These are phyloP conservation scores for Aspergillus mulundensis DNA, from an alignment of 495 filamentous ascomycete genomes.

Conservation along the genomic window DNA sequence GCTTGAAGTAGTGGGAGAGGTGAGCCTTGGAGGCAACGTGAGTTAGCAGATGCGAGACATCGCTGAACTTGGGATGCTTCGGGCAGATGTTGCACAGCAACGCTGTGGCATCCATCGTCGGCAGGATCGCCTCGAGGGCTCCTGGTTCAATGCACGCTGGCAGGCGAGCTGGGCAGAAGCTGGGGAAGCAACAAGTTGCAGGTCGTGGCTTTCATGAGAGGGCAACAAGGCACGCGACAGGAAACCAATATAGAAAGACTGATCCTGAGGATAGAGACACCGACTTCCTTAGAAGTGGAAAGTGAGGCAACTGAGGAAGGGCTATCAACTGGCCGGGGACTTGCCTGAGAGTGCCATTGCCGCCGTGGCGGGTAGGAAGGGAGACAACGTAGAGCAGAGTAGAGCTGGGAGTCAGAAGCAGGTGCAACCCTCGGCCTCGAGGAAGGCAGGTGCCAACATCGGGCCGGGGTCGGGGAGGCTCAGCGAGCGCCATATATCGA, in stretches of 20 bases:
- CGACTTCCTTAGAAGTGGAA: slow-evolving; percentile 1
- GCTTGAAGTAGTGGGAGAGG: slow-evolving; percentile 67
- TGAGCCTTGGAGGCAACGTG: slow-evolving; percentile 85
- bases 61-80: slow-evolving; percentile 73
- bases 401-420: slow-evolving; percentile 13
- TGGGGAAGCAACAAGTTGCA: slow-evolving; percentile 9
- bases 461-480: too few species aligned
- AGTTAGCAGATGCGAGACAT: slow-evolving; percentile 83
- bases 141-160: not conserved
- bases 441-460: not conserved
- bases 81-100: slow-evolving; percentile 78
- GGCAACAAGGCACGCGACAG: slow-evolving; percentile 12
- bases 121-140: slow-evolving; percentile 18
- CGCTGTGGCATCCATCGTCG: slow-evolving; percentile 51
- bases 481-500: too few species aligned
- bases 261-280: slow-evolving; percentile 3
- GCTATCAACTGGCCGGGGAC: slow-evolving; percentile 6
- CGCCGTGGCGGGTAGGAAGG: slow-evolving; percentile 4
- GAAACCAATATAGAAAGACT: slow-evolving; percentile 23
- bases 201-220: slow-evolving; percentile 18
- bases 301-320: slow-evolving; percentile 5
- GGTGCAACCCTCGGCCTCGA: slow-evolving; percentile 8
- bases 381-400: not conserved
- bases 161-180: not conserved
- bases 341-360: slow-evolving; percentile 8